Evolutionary conservation across 306 rosid species (phyloP), one percentile per base, ranked within the genome.

Genomic region (Prunus mira): DNA sequence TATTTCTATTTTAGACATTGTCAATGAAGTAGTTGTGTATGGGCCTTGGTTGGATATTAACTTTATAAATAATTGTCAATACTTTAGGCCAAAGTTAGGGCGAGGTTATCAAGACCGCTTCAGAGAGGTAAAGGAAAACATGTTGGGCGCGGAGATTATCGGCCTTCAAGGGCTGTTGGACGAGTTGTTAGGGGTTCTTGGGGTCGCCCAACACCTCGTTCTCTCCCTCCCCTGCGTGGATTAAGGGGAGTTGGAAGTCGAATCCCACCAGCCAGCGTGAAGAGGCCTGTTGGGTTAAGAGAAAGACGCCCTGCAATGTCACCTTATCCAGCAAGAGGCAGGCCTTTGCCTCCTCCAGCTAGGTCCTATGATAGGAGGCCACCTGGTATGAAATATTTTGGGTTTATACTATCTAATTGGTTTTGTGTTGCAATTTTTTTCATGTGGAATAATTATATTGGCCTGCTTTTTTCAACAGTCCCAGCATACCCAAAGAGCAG

Each of bases 41-140:
- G n/a, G 66, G 51, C 54, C 54, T 38, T 32, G 14, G 69, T 69
- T 61, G 28, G 50, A 52, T 64, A 18, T 27, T 65, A 58, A 43
- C 9, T 69, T 76, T 79, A 50, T 74, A 20, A 45, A 68, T 76
- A 58, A 17, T 77, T 50, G 8, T 72, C 38, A 68, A 68, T 56
- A 62, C 84, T 81, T 57, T 82, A 96, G 98, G 99, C 98, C 43
- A 96, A 96, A 79, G 97, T 96, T 22, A 86, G 99, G 86, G 99
- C 98, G 25, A 89, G 99, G 77, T 80, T 96, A 84, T 96, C 99
- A 32, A 92, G 99, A 79, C 99, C 99, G 24, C 93, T 96, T 62
- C 98, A 96, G 83, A 84, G 97, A 81, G 98, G 96, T 58, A 93
- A 89, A 69, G 98, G 99, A 69, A 92, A 87, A 38, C 93, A 88